Evolutionary conservation across 164 flowering plant species (phyloP).

Genomic region (Vitis riparia): DNA sequence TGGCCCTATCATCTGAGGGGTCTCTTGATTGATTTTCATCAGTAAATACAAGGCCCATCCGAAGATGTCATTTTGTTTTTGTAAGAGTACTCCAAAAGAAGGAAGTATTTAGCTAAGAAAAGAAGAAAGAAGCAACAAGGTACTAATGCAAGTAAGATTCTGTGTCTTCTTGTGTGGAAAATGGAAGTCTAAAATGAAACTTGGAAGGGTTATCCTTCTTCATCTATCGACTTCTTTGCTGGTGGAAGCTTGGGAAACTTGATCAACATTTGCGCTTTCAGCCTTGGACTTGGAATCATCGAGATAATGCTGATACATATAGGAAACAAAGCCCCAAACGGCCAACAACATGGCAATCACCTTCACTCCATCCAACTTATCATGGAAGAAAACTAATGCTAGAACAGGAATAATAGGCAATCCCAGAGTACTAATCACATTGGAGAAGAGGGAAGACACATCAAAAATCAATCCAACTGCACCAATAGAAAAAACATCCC

Average conservation of each 20-base stretch:
- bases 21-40: no score
- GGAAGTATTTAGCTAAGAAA: no score
- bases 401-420: constrained; percentile 32
- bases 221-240: not conserved
- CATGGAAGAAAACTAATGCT: constrained; percentile 30
- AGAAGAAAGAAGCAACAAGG: no score
- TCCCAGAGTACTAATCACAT: constrained; percentile 27
- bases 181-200: no score
- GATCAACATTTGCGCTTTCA: not conserved
- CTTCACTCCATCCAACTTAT: constrained; percentile 28
- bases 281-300: constrained; percentile 20
- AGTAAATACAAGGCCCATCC: no score
- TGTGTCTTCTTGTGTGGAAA: no score
- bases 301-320: constrained; percentile 32
- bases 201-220: no score
- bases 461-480: constrained; percentile 27
- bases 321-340: constrained; percentile 38
- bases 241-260: not conserved
- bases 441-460: constrained; percentile 37
- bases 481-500: constrained; percentile 29
- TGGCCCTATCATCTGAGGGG: no score
- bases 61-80: no score
- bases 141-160: no score
- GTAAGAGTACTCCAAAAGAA: no score
- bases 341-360: constrained; percentile 30